Base-by-base conservation (phyloP, 768 basidiomycete genomes). In the Mycena epipterygia region DNA sequence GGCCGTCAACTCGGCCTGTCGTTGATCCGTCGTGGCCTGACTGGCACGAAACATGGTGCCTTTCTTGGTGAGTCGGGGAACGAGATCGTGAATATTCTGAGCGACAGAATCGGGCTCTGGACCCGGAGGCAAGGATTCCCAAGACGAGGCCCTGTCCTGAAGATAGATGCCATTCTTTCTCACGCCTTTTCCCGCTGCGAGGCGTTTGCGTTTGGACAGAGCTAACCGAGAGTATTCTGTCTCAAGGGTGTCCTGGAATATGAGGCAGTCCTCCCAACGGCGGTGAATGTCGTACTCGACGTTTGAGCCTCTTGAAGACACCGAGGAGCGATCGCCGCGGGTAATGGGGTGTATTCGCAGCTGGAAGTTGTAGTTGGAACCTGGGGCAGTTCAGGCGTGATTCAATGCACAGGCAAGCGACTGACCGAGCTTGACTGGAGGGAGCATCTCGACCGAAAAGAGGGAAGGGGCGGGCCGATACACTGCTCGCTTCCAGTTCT, bases 81-180 rank as follows among this genome's bases (percentile, higher is more conserved):
- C 76, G 74, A 89, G 80, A 7, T 86, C 73, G 74, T 94, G 93
- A 46, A 95, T 86, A 68, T 93, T 88, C 58, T 84, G 87, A n/a
- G 90, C 89, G 48, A 95, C 87, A 17, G 90, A 90, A 55, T 87
- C 88, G 7, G 93, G 93, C 74, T 93, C 87, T n/a, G 94, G 94
- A 11, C 93, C 94, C 9, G 92, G 91, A 16, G 94, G 94, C 23
- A 95, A 85, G 1, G 93, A 95, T 60, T 95, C 94, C 84, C 92
- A 95, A 17, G 94, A 95, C 1, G 94, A 90, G 2, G 94, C 94
- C 64, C 86, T 84, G 76, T 94, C 91, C 2, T 89, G 87, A 67
- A 90, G 88, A 67, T 92, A 87, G 68, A 93, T 88, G 3, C 93
- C 85, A 21, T 91, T 89, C 64, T 90, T 91, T 83, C 92, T 92